Evolutionary conservation across 2,329 filamentous ascomycete species (phyloP), one percentile per base, ranked within the genome.

Genomic region (Fusarium miscanthi): DNA sequence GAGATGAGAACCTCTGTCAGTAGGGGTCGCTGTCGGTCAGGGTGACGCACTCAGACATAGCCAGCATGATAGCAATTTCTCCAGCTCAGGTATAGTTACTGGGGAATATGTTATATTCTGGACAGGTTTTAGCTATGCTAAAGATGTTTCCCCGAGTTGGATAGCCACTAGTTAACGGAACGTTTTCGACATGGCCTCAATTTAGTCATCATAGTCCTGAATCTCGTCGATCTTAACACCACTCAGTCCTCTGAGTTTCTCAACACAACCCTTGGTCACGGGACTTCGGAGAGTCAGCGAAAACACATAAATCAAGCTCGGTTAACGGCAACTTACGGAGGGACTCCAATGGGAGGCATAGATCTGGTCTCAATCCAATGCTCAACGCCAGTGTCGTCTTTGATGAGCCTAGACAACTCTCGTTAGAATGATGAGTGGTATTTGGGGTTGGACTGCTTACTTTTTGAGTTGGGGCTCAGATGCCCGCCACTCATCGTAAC

Each of bases 261-360:
- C n/a, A 12, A 59, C 2, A 2, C 57, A 41, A 16, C 41, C 35
- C 17, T 23, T 30, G 7, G 7, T 33, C 14, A 59, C 35, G 2
- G 45, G 57, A 3, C 57, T 59, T 31, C 10, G 3, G 5, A 6
- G 4, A 12, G 13, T 53, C 6, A 59, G 27, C 9, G 19, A 9
- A 5, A n/a, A 2, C 3, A 10, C 2, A 2, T 0, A 23, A 41
- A 23, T 4, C 4, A 3, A 27, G 19, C 11, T 19, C 3, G 2
- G 11, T 8, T 5, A 1, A 23, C 13, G 31, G 8, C 1, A 3
- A 53, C 57, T 19, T 21, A 59, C 57, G 57, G 57, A 8, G 57
- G 35, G 2, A 41, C 27, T 9, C 57, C 57, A 8, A 59, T 53
- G 13, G 57, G 57, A 35, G 57, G 57, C 1, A 53, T 31, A 2